Conservation (phyloP, 2,329 filamentous ascomycete species). For the Fusarium avenaceum region DNA sequence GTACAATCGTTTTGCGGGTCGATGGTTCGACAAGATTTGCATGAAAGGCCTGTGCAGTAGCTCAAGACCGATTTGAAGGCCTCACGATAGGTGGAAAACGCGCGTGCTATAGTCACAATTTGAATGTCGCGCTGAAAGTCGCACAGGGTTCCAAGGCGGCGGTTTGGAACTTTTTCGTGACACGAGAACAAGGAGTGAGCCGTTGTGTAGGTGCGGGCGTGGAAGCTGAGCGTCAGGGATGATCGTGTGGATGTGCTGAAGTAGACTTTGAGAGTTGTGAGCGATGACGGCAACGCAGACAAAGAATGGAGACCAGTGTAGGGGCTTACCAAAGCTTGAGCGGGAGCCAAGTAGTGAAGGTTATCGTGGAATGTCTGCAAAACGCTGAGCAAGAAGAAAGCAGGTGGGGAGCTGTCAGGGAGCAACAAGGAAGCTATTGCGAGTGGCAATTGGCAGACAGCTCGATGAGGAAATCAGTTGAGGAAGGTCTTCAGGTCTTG, state of each 20-base stretch:
- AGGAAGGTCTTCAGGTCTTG: constrained; percentile 32
- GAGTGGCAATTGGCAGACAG: constrained; percentile 36
- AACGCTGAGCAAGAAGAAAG: constrained; percentile 31
- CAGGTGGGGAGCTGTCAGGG: constrained; percentile 31
- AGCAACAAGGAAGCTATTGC: constrained; percentile 37
- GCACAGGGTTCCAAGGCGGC: constrained; percentile 41
- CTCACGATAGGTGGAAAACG: constrained; percentile 25
- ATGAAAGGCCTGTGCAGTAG: constrained; percentile 17
- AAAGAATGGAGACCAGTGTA: constrained; percentile 42
- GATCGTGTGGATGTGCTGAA: constrained; percentile 39
- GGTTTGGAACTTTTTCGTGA: constrained; percentile 40
- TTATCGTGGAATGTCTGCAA: constrained; percentile 21
- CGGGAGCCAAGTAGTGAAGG: constrained; percentile 34
- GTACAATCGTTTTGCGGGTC: constrained; percentile 20
- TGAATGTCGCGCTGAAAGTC: constrained; percentile 40
- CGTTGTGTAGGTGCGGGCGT: constrained; percentile 39
- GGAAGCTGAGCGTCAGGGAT: constrained; percentile 38
- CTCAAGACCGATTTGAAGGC: constrained; percentile 21
- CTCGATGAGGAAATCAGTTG: constrained; percentile 39
- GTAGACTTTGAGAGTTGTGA: constrained; percentile 39
- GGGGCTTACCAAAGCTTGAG: constrained; percentile 47
- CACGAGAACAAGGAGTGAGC: constrained; percentile 39
- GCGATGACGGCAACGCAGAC: constrained; percentile 45
- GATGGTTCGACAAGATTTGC: constrained; percentile 3
- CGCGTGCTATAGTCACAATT: constrained; percentile 28